Percentiles rank a stretch among this genome's conserved stretches.
phyloP scores from a whole-genome alignment of 371 early-diverging fungal genomes.

The Coemansia sp. region DNA sequence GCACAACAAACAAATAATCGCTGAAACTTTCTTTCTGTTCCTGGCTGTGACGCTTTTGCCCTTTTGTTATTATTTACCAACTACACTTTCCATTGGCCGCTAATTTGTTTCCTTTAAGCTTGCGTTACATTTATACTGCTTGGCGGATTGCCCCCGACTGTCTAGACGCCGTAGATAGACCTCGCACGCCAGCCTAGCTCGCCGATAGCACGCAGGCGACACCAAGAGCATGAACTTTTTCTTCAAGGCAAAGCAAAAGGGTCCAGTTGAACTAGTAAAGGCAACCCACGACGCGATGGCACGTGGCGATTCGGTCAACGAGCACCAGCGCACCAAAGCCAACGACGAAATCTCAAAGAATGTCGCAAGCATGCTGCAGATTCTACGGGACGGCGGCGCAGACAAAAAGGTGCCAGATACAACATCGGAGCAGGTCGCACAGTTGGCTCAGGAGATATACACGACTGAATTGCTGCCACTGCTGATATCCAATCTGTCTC shows the following conservation, averaged over 20 bases:
- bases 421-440: constrained; percentile 86
- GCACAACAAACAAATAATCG: constrained; percentile 1
- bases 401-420: constrained; percentile 65
- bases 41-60: not conserved
- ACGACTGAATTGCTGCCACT: constrained; percentile 81
- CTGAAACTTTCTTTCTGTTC: not conserved
- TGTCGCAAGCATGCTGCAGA: constrained; percentile 83
- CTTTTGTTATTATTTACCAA: not conserved
- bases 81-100: not conserved
- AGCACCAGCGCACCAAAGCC: constrained; percentile 61
- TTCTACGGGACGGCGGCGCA: constrained; percentile 91
- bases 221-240: constrained; percentile 73
- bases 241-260: constrained; percentile 84
- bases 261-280: constrained; percentile 85
- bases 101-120: constrained; percentile 7
- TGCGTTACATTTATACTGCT: not conserved
- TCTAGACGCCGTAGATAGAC: constrained; percentile 7
- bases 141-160: not conserved
- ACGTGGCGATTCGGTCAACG: constrained; percentile 43
- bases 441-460: constrained; percentile 92
- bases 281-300: constrained; percentile 83
- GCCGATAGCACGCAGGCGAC: not conserved
- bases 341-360: constrained; percentile 95
- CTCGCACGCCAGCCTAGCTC: constrained; percentile 10
- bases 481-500: constrained; percentile 78